These are phyloP conservation scores for Cyberlindnera xylosilytica DNA, from an alignment of 805 yeast genomes.

Conservation along the genomic window DNA sequence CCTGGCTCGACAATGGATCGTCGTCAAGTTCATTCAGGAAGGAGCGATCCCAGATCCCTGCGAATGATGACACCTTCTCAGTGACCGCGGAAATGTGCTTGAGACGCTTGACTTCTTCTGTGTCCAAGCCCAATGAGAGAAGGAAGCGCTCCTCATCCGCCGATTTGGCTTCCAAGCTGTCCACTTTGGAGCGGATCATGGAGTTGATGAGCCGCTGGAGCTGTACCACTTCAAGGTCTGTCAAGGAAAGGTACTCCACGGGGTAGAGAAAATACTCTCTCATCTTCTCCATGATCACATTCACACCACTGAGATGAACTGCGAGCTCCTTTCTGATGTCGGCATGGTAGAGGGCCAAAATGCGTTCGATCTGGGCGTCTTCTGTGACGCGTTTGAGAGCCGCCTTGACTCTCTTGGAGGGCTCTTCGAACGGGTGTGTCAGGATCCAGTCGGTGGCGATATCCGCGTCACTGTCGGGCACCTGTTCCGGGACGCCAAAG, in stretches of 20 bases:
- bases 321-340: constrained; percentile 19
- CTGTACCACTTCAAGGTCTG: constrained; percentile 12
- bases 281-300: constrained; percentile 14
- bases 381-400: constrained; percentile 20
- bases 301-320: constrained; percentile 1
- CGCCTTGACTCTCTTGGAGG: constrained; percentile 21
- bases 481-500: constrained; percentile 18
- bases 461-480: constrained; percentile 22
- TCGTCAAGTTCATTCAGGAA: constrained; percentile 11
- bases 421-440: constrained; percentile 23
- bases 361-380: constrained; percentile 3
- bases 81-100: constrained; percentile 11
- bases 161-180: neutral
- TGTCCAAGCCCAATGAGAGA: constrained; percentile 21
- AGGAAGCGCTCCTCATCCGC: constrained; percentile 16
- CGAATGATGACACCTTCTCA: constrained; percentile 5
- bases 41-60: constrained; percentile 20
- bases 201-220: constrained; percentile 22
- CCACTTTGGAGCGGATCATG: constrained; percentile 13
- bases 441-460: constrained; percentile 24
- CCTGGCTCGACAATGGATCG: constrained; percentile 11
- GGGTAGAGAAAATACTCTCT: constrained; percentile 25
- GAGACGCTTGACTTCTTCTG: constrained; percentile 12
- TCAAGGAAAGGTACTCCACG: constrained; percentile 12
- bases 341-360: constrained; percentile 15